These are phyloP conservation scores for Inga oerstediana DNA, from an alignment of 306 rosid genomes.

Conservation along the genomic window DNA sequence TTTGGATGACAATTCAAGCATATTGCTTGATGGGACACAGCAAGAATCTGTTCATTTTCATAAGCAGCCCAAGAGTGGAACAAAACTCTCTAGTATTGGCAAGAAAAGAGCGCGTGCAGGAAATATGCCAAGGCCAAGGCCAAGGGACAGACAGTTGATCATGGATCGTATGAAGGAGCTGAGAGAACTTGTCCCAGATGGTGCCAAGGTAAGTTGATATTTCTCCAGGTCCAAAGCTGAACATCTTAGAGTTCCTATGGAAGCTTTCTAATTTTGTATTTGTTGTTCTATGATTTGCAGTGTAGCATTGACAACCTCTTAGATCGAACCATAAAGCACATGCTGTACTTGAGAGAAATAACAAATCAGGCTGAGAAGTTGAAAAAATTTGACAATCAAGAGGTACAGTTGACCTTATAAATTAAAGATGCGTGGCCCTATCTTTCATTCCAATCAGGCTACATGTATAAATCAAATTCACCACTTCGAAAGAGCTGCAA, in stretches of 20 bases:
- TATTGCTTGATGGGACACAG: slow-evolving; percentile 38
- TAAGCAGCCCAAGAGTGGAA: slow-evolving; percentile 36
- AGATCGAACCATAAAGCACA: slow-evolving; percentile 78
- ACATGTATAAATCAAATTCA: background rate
- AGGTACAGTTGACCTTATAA: slow-evolving; percentile 46
- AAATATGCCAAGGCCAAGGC: slow-evolving; percentile 57
- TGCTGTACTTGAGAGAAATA: slow-evolving; percentile 65
- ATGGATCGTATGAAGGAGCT: slow-evolving; percentile 94
- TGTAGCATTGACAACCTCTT: slow-evolving; percentile 92
- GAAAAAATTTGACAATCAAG: slow-evolving; percentile 40
- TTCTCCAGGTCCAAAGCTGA: background rate
- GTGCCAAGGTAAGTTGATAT: slow-evolving; percentile 61
- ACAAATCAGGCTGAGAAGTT: slow-evolving; percentile 74
- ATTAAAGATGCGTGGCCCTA: background rate
- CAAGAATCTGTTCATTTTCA: slow-evolving; percentile 30
- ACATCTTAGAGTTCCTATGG: slow-evolving; percentile 4
- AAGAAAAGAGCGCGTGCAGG: slow-evolving; percentile 49
- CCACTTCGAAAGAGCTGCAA: background rate
- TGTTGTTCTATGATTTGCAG: slow-evolving; percentile 49
- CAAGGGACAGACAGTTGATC: slow-evolving; percentile 89
- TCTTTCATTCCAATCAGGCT: slow-evolving; percentile 9
- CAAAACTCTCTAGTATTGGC: slow-evolving; percentile 40
- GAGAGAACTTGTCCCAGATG: slow-evolving; percentile 85
- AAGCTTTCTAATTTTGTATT: background rate
- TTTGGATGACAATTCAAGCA: slow-evolving; percentile 42